Evolutionary conservation across 495 filamentous ascomycete genomes (phyloP).

Genomic region (Podospora conica): DNA sequence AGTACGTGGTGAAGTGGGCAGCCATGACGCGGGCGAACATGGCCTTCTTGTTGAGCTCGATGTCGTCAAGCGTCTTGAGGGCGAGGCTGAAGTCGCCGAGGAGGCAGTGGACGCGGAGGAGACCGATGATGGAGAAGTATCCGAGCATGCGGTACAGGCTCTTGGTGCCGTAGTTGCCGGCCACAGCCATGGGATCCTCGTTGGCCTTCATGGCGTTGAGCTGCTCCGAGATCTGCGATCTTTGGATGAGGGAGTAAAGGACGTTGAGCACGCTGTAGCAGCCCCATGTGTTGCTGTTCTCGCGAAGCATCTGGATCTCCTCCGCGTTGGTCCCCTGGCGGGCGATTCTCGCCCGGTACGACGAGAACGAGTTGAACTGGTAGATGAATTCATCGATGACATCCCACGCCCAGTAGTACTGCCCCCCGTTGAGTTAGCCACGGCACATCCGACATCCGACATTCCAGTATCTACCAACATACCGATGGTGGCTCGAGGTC

Average conservation of each 20-base stretch:
- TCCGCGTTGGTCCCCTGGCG: slow-evolving; percentile 79
- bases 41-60: slow-evolving; percentile 99
- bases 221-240: slow-evolving; percentile 96
- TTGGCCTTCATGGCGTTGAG: slow-evolving; percentile 87
- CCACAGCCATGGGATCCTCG: slow-evolving; percentile 77
- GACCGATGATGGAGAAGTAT: slow-evolving; percentile 97
- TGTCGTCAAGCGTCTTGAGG: slow-evolving; percentile 97
- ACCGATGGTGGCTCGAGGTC: slow-evolving; percentile 95
- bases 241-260: slow-evolving; percentile 96
- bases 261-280: slow-evolving; percentile 99
- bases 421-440: slow-evolving; percentile 20
- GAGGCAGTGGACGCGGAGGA: slow-evolving; percentile 92
- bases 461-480: slow-evolving; percentile 31
- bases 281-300: slow-evolving; percentile 98
- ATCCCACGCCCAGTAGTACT: slow-evolving; percentile 99
- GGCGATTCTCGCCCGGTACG: slow-evolving; percentile 86
- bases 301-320: slow-evolving; percentile 82
- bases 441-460: not conserved
- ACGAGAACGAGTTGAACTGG: slow-evolving; percentile 99
- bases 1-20: slow-evolving; percentile 99
- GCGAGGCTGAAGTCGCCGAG: slow-evolving; percentile 97
- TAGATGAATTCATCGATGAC: slow-evolving; percentile 99
- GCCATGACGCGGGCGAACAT: slow-evolving; percentile 99
- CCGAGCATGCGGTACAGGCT: slow-evolving; percentile 96
- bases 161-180: slow-evolving; percentile 90